Evolutionary conservation across 208 protist genomes (phyloP).

Genomic region (Acanthamoeba healyi): DNA sequence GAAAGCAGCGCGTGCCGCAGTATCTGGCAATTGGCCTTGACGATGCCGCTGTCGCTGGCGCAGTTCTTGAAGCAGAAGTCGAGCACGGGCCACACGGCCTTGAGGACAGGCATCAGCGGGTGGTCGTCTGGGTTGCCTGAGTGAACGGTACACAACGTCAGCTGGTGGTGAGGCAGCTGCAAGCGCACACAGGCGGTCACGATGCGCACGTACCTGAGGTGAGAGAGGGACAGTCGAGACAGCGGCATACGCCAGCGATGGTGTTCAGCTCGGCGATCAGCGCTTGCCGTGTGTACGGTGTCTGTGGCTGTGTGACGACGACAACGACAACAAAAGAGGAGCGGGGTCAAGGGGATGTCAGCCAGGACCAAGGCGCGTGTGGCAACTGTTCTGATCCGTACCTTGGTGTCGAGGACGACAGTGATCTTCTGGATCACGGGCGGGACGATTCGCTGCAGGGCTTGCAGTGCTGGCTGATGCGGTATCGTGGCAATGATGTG

Average conservation of each 20-base stretch:
- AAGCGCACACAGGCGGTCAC: too few species aligned
- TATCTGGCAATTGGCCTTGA: neutral
- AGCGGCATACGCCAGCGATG: neutral
- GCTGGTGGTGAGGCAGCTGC: too few species aligned
- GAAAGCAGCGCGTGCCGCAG: neutral
- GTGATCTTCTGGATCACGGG: slow-evolving; percentile 1
- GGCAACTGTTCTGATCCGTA: neutral
- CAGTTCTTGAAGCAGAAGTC: slow-evolving; percentile 40
- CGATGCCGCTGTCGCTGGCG: neutral
- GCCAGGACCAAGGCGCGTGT: neutral
- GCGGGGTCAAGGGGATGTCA: neutral
- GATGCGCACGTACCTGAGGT: neutral
- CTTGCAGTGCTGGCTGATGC: neutral
- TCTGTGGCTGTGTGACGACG: neutral
- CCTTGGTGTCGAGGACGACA: neutral
- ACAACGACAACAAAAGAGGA: neutral
- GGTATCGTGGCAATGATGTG: slow-evolving; percentile 6
- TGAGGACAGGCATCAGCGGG: slow-evolving; percentile 5
- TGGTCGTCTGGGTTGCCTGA: slow-evolving; percentile 5
- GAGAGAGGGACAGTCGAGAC: neutral
- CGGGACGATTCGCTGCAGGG: slow-evolving; percentile 7
- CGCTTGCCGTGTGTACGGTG: neutral
- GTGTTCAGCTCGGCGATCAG: slow-evolving; percentile 14
- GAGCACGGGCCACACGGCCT: slow-evolving; percentile 7
- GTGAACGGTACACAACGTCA: neutral